A percentile compares a stretch with the other conserved stretches of the same genome.
Conservation (phyloP, 2,329 filamentous ascomycete species). For the Colletotrichum trifolii region DNA sequence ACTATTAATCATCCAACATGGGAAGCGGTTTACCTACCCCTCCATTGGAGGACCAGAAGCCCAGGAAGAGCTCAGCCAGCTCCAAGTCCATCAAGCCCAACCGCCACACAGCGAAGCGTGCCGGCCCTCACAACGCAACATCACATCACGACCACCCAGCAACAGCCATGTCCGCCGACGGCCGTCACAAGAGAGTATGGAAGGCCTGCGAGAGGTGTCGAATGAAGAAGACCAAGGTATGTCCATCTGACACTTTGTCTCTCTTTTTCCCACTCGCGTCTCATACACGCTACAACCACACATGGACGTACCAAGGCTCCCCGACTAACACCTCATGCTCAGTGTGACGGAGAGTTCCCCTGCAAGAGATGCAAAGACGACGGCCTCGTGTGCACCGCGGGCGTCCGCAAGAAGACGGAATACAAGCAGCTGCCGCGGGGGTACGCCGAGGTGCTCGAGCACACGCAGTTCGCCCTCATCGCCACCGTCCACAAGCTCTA, state of each 20-base stretch:
- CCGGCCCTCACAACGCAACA: conserved; percentile 52
- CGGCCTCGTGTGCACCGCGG: conserved; percentile 71
- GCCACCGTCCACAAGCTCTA: conserved; percentile 75
- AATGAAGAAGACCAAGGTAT: conserved; percentile 77
- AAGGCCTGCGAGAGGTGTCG: conserved; percentile 74
- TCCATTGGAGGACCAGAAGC: conserved; percentile 60
- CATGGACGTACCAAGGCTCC: neutral
- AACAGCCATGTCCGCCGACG: conserved; percentile 56
- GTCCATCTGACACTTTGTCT: neutral
- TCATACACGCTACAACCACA: no score
- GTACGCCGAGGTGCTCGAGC: conserved; percentile 73
- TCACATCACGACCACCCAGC: conserved; percentile 51
- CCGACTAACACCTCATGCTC: conserved; percentile 28
- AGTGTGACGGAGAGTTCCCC: conserved; percentile 74
- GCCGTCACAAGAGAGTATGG: conserved; percentile 73
- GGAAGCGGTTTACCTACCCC: conserved; percentile 63
- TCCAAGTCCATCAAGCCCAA: conserved; percentile 61
- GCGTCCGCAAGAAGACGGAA: conserved; percentile 74
- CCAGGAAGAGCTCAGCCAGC: conserved; percentile 52
- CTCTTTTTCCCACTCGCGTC: no score
- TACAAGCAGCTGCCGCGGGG: conserved; percentile 74
- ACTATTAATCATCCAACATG: conserved; percentile 51
- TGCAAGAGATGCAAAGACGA: conserved; percentile 76
- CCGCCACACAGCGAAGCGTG: conserved; percentile 63
- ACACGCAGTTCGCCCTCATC: conserved; percentile 72